These are phyloP conservation scores for Symbiotaphrina buchneri DNA, from an alignment of 495 filamentous ascomycete species.

Conservation along the genomic window DNA sequence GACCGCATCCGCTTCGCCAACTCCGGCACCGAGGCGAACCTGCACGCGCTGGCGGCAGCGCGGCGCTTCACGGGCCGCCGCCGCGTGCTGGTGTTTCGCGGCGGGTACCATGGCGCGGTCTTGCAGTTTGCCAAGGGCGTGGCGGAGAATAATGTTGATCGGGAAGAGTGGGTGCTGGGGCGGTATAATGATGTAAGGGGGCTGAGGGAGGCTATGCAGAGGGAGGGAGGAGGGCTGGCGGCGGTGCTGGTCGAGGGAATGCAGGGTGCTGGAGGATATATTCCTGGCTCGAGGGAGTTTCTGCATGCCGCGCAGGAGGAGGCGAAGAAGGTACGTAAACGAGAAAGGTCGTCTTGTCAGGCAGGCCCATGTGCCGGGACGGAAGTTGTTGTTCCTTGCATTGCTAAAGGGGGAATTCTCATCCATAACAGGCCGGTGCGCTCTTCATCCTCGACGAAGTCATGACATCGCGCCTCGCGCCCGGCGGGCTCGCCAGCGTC, in stretches of 20 bases:
- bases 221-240: constrained; percentile 6
- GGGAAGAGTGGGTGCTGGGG: constrained; percentile 14
- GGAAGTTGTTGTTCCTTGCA: no score
- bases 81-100: constrained; percentile 24
- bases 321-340: constrained; percentile 5
- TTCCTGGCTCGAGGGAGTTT: constrained; percentile 6
- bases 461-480: constrained; percentile 10
- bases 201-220: constrained; percentile 5
- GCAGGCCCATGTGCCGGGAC: no score
- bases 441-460: constrained; percentile 12
- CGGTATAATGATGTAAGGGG: constrained; percentile 12
- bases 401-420: no score
- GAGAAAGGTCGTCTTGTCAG: no score
- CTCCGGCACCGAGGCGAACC: constrained; percentile 29
- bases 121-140: constrained; percentile 14
- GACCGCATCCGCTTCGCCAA: constrained; percentile 25
- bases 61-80: constrained; percentile 16
- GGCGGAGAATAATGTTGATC: constrained; percentile 12
- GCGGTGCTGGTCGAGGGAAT: constrained; percentile 10
- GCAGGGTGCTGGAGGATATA: constrained; percentile 8
- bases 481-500: constrained; percentile 8
- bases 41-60: constrained; percentile 21
- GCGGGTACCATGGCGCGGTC: constrained; percentile 32
- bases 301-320: constrained; percentile 7
- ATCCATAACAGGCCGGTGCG: constrained; percentile 1